A percentile compares a stretch with the other conserved stretches of the same genome.
phyloP scores from a whole-genome alignment of 2,329 filamentous ascomycete species.

The Aspergillus pseudoviridinutans region DNA sequence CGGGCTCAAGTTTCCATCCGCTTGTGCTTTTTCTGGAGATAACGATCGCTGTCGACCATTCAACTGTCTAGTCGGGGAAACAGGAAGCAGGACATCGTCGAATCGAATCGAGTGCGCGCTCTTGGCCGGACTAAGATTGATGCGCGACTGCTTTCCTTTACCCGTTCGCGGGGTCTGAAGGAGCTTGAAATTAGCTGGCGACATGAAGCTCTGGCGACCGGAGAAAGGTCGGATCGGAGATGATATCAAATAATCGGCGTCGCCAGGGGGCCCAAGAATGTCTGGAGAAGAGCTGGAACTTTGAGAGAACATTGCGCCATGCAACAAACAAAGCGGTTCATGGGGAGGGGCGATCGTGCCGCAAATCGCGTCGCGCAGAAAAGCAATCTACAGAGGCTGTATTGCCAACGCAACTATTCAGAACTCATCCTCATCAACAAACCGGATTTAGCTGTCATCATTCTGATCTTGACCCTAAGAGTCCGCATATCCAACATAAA shows the following conservation, averaged over 20 bases:
- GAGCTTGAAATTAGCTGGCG: constrained; percentile 30
- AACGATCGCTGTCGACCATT: constrained; percentile 26
- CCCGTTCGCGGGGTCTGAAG: constrained; percentile 28
- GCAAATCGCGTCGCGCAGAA: constrained; percentile 4
- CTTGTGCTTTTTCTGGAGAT: constrained; percentile 37
- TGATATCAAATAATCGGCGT: constrained; percentile 41
- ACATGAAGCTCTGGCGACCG: constrained; percentile 38
- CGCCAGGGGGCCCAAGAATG: constrained; percentile 40
- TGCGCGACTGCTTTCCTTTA: constrained; percentile 29
- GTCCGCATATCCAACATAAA: constrained; percentile 20
- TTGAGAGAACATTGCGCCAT: constrained; percentile 32
- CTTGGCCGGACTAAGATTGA: constrained; percentile 33
- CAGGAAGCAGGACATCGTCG: constrained; percentile 40
- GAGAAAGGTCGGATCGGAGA: constrained; percentile 38
- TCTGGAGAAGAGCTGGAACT: constrained; percentile 41
- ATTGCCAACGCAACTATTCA: constrained; percentile 3
- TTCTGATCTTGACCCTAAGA: background rate
- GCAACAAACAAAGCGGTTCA: constrained; percentile 10
- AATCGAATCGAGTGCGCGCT: constrained; percentile 39
- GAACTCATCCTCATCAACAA: constrained; percentile 11
- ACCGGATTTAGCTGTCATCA: background rate
- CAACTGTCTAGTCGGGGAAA: constrained; percentile 32
- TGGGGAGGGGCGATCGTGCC: constrained; percentile 4
- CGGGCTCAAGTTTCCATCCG: constrained; percentile 42
- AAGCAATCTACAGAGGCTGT: constrained; percentile 2